A percentile compares a stretch with the other conserved stretches of the same genome.
These are phyloP conservation scores for Hypoxylon lienhwacheense DNA, from an alignment of 495 filamentous ascomycete genomes.

Conservation along the genomic window DNA sequence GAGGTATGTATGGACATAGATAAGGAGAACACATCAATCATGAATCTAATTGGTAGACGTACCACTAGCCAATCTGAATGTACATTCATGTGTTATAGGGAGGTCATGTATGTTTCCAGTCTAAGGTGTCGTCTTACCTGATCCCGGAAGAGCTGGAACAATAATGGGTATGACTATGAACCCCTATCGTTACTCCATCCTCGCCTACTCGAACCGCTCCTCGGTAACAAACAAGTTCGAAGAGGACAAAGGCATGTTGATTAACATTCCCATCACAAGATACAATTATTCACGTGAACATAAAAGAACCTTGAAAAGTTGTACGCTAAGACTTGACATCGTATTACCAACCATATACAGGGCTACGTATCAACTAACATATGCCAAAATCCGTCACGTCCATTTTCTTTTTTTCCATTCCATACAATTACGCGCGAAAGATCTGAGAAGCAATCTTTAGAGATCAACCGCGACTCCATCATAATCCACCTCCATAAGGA, in stretches of 20 bases:
- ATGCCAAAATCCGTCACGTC: conserved; percentile 38
- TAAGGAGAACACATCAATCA: no score
- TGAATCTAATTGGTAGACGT: no score
- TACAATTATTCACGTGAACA: neutral
- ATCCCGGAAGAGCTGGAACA: no score
- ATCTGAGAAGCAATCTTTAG: conserved; percentile 33
- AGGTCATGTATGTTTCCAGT: no score
- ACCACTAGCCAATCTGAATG: no score
- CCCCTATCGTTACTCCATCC: no score
- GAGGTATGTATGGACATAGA: no score
- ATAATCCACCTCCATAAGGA: conserved; percentile 27
- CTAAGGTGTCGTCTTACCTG: no score
- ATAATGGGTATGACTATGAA: no score
- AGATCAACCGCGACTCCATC: conserved; percentile 37
- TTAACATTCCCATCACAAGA: neutral
- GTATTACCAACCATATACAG: conserved; percentile 41
- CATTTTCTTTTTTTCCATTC: conserved; percentile 37
- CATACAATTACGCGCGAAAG: conserved; percentile 36
- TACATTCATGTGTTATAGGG: no score
- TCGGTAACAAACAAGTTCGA: no score
- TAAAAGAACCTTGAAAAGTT: neutral
- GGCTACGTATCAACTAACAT: conserved; percentile 36
- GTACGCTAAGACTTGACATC: conserved; percentile 35
- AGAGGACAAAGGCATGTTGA: neutral
- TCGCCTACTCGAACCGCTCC: no score